A percentile compares a stretch with the other conserved stretches of the same genome.
Evolutionary conservation across 345 rosid species (phyloP).

Genomic region (Populus alba): DNA sequence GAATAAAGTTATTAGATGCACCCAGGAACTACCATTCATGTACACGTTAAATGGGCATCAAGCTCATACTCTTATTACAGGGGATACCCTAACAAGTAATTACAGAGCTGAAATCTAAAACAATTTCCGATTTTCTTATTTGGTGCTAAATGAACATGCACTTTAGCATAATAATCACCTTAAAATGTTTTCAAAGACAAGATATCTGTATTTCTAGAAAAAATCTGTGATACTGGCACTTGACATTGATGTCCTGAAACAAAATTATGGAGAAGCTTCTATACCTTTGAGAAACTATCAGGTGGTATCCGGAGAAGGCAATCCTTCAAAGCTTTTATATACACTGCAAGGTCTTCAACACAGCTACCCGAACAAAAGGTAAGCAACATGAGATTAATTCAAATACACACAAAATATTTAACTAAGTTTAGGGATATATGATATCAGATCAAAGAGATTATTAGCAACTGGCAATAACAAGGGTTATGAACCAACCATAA

Average conservation of each 20-base stretch:
- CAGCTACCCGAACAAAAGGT: constrained; percentile 48
- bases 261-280: neutral
- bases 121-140: neutral
- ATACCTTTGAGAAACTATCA: constrained; percentile 79
- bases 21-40: neutral
- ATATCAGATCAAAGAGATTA: neutral
- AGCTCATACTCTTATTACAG: neutral
- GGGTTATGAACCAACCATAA: constrained; percentile 51
- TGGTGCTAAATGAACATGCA: neutral
- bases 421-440: neutral
- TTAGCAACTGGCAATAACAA: neutral
- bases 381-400: constrained; percentile 4
- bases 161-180: neutral
- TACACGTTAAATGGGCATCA: neutral
- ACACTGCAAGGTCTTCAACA: constrained; percentile 61
- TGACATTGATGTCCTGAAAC: neutral
- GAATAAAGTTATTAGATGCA: neutral
- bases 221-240: neutral
- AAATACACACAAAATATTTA: neutral
- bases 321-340: constrained; percentile 69
- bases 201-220: neutral
- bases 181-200: neutral
- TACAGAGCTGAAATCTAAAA: neutral
- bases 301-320: constrained; percentile 75
- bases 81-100: neutral